Percentiles rank a stretch among this genome's conserved stretches.
These are phyloP conservation scores for Lichina pygmaea DNA, from an alignment of 495 filamentous ascomycete species.

Conservation along the genomic window DNA sequence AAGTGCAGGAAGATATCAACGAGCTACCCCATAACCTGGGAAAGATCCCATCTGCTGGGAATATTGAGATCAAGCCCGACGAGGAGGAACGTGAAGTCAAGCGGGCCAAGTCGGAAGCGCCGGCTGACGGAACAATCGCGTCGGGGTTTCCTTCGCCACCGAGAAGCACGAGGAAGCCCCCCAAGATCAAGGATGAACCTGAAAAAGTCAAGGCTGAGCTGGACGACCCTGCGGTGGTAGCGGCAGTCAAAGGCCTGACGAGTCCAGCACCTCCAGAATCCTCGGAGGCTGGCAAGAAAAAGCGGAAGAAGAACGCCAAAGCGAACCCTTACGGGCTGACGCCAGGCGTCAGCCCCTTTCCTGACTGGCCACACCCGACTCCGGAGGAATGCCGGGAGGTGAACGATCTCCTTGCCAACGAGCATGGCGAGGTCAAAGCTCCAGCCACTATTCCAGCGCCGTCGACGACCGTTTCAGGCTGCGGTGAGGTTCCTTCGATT, in stretches of 20 bases:
- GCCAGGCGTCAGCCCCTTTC: slow-evolving; percentile 30
- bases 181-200: not conserved
- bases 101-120: not conserved
- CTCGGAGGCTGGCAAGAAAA: not conserved
- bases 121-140: not conserved
- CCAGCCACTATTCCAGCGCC: slow-evolving; percentile 48
- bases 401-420: slow-evolving; percentile 31
- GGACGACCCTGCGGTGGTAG: not conserved
- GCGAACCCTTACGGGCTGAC: slow-evolving; percentile 3
- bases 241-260: not conserved
- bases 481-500: slow-evolving; percentile 80
- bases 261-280: not conserved
- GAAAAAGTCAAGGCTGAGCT: not conserved
- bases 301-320: slow-evolving; percentile 1
- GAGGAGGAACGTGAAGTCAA: not conserved
- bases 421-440: slow-evolving; percentile 36
- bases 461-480: slow-evolving; percentile 58
- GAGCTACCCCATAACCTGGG: slow-evolving; percentile 3
- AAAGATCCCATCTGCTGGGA: not conserved
- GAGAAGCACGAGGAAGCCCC: not conserved
- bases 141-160: not conserved
- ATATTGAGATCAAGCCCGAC: not conserved
- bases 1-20: not conserved
- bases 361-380: slow-evolving; percentile 39
- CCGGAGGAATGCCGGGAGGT: slow-evolving; percentile 48